Base-by-base conservation (phyloP, 768 basidiomycete genomes). In the Tremella mesenterica region DNA sequence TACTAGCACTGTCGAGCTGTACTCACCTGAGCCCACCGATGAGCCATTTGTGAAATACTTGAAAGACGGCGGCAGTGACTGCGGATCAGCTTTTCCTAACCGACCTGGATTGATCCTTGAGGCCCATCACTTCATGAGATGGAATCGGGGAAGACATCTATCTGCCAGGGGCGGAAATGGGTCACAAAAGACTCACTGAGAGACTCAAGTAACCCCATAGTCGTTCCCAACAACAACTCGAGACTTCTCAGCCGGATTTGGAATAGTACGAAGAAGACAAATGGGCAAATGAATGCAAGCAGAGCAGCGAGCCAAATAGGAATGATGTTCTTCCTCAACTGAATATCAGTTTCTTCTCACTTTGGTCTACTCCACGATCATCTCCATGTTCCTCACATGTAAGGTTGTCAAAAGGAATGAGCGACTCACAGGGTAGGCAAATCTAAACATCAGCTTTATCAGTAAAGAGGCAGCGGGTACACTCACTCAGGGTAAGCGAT, bases 21-120 rank as follows among this genome's bases (percentile, higher is more conserved):
- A 27, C 47, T 34, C 28, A 48, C 44, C 45, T 33, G 7, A 58
- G 50, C 43, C 65, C 70, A 27, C 63, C 69, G 46, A 68, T 80
- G 43, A 81, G 70, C 77, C 77, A 81, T 63, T 82, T 82, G 55
- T 82, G 69, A 64, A 78, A 80, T 9, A 81, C 80, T 60, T 77
- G 77, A 57, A 77, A 78, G 2, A 75, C 73, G 2, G 77, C 77
- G 0, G 74, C 77, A 3, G 74, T 75, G 59, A 66, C 59, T 64
- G 41, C 25, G 1, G 2, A 25, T 58, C 44, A 54, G 56, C 48
- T 3, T 43, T 6, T n/a, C 38, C 14, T 14, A 16, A 5, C 38
- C n/a, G n/a, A n/a, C 39, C 20, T 33, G 16, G 16, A 4, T 26
- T 3, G n/a, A n/a, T n/a, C n/a, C n/a, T n/a, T n/a, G n/a, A n/a